phyloP scores from a whole-genome alignment of 225 moss, liverwort and hornwort genomes.

The Asterella californica region DNA sequence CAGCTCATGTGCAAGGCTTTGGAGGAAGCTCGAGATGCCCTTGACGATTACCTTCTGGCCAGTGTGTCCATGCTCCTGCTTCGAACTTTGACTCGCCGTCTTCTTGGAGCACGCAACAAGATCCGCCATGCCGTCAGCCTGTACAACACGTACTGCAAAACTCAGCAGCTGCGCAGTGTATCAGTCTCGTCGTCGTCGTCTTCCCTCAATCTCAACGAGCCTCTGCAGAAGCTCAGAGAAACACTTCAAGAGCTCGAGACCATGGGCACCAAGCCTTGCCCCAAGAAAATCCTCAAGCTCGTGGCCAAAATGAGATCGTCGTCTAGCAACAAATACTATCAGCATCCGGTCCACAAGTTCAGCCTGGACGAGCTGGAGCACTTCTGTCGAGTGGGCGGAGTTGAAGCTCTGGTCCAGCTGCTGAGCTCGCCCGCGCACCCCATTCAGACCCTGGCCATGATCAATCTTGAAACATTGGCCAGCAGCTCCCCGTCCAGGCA shows the following conservation, averaged over 20 bases:
- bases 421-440: slow-evolving; percentile 22
- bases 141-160: slow-evolving; percentile 28
- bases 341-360: slow-evolving; percentile 16
- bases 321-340: slow-evolving; percentile 16
- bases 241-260: slow-evolving; percentile 21
- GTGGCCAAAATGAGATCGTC: slow-evolving; percentile 28
- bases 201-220: neutral
- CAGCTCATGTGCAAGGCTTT: slow-evolving; percentile 18
- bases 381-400: slow-evolving; percentile 28
- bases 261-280: slow-evolving; percentile 17
- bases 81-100: slow-evolving; percentile 21
- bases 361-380: slow-evolving; percentile 29
- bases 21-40: slow-evolving; percentile 28
- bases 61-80: slow-evolving; percentile 20
- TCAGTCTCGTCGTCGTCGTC: neutral
- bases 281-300: slow-evolving; percentile 30
- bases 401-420: slow-evolving; percentile 31
- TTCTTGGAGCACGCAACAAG: slow-evolving; percentile 16
- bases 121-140: slow-evolving; percentile 21
- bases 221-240: slow-evolving; percentile 17
- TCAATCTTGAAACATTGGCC: slow-evolving; percentile 23
- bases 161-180: slow-evolving; percentile 5
- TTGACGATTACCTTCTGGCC: slow-evolving; percentile 22
- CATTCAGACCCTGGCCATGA: slow-evolving; percentile 19
- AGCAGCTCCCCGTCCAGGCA: slow-evolving; percentile 9